These are phyloP conservation scores for Ilex asprella DNA, from an alignment of 257 asterid genomes.

Conservation along the genomic window DNA sequence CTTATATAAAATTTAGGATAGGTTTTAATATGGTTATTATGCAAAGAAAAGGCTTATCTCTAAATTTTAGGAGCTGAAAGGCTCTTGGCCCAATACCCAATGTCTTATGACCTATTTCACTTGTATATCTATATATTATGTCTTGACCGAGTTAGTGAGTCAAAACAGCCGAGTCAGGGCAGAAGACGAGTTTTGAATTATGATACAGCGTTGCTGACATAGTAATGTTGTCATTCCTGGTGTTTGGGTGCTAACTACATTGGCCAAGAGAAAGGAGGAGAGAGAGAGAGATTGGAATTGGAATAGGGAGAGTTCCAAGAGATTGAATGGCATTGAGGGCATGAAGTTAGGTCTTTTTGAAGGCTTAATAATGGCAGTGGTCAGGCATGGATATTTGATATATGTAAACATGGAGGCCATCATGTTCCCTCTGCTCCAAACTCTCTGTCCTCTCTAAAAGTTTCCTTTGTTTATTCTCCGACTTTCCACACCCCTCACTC, in stretches of 20 bases:
- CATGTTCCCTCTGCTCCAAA: constrained; percentile 58
- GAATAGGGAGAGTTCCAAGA: constrained; percentile 14
- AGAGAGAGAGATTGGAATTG: constrained; percentile 7
- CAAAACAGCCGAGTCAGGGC: too few species aligned
- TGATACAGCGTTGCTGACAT: constrained; percentile 31
- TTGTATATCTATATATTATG: too few species aligned
- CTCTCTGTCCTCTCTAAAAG: constrained; percentile 24
- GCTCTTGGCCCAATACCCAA: too few species aligned
- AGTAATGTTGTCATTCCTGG: constrained; percentile 31
- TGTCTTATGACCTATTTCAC: too few species aligned
- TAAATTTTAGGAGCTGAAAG: too few species aligned
- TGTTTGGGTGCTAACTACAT: constrained; percentile 9
- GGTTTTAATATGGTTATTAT: too few species aligned
- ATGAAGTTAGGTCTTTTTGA: too few species aligned
- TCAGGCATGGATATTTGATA: constrained; percentile 20
- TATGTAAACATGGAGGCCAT: constrained; percentile 57
- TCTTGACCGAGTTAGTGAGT: too few species aligned
- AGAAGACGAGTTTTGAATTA: background rate
- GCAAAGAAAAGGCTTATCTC: too few species aligned
- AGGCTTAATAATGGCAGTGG: background rate
- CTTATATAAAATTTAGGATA: too few species aligned
- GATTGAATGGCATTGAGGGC: constrained; percentile 19
- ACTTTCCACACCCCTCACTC: background rate
- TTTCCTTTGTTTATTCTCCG: background rate
- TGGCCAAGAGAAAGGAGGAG: background rate